A percentile compares a stretch with the other conserved stretches of the same genome.
Conservation (phyloP, 441 rosid species). For the Macaranga tanarius region DNA sequence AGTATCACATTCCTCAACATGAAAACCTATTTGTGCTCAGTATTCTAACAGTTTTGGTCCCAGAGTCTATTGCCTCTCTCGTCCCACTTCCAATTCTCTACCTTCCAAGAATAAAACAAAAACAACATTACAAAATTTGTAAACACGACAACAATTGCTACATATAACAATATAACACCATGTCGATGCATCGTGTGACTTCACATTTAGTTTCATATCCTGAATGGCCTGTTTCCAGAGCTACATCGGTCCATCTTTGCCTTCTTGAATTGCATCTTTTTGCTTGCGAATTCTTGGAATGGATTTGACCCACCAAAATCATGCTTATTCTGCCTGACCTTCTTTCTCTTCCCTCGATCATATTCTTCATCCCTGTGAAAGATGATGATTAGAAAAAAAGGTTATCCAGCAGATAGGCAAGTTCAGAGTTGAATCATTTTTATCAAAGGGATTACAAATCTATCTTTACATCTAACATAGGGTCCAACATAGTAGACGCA, state of each 20-base stretch:
- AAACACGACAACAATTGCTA: constrained; percentile 13
- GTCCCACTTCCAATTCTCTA: not conserved
- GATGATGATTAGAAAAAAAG: constrained; percentile 4
- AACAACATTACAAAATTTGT: constrained; percentile 7
- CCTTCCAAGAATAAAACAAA: not conserved
- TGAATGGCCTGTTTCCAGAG: constrained; percentile 56
- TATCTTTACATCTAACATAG: not conserved
- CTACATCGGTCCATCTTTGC: constrained; percentile 40
- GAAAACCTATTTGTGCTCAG: not conserved
- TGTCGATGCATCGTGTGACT: constrained; percentile 16
- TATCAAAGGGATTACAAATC: not conserved
- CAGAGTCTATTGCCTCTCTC: not conserved
- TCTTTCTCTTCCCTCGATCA: constrained; percentile 86
- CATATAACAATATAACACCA: constrained; percentile 14
- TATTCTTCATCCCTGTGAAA: constrained; percentile 85
- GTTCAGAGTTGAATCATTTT: not conserved
- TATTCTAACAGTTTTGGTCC: not conserved
- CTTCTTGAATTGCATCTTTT: constrained; percentile 45
- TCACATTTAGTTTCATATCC: constrained; percentile 48
- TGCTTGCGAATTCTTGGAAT: constrained; percentile 65
- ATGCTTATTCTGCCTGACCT: constrained; percentile 46
- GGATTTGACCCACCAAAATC: constrained; percentile 59
- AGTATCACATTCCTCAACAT: not conserved
- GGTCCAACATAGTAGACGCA: too few species aligned
- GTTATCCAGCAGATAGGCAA: not conserved